Evolutionary conservation across 441 rosid species (phyloP).

Genomic region (Arabidopsis lyrata): DNA sequence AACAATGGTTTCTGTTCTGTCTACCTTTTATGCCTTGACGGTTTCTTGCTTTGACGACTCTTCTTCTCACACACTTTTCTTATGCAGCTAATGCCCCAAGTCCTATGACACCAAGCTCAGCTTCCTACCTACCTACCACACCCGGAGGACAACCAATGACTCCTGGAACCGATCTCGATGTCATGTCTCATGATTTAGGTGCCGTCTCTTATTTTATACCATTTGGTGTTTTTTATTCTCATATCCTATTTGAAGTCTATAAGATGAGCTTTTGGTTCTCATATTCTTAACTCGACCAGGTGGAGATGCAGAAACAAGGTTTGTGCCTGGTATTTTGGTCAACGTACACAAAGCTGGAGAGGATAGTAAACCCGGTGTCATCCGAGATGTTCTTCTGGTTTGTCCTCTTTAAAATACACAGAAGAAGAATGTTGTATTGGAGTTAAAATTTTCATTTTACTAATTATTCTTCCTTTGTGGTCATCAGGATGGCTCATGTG

Average conservation of each 20-base stretch:
- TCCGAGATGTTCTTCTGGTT: constrained; percentile 82
- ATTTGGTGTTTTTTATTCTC: neutral
- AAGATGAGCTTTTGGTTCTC: constrained; percentile 14
- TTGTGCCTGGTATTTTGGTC: constrained; percentile 86
- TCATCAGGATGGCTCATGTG: constrained; percentile 84
- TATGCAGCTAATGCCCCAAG: constrained; percentile 84
- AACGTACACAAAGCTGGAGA: constrained; percentile 71
- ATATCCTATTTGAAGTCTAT: neutral
- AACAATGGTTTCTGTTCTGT: constrained; percentile 59
- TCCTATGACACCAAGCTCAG: constrained; percentile 91
- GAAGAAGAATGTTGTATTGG: neutral
- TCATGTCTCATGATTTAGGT: constrained; percentile 93
- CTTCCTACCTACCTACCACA: constrained; percentile 83
- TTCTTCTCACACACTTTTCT: constrained; percentile 31
- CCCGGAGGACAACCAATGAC: constrained; percentile 99
- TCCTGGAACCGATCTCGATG: constrained; percentile 90
- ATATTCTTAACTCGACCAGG: constrained; percentile 52
- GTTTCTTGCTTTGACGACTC: constrained; percentile 40
- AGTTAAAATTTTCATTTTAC: neutral
- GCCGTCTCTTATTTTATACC: constrained; percentile 5
- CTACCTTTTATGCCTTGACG: constrained; percentile 41
- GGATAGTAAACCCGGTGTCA: constrained; percentile 64
- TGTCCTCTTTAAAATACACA: constrained; percentile 54
- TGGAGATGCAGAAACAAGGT: constrained; percentile 77
- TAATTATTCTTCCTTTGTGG: constrained; percentile 11